phyloP scores from a whole-genome alignment of 768 basidiomycete genomes.

The Vararia minispora region DNA sequence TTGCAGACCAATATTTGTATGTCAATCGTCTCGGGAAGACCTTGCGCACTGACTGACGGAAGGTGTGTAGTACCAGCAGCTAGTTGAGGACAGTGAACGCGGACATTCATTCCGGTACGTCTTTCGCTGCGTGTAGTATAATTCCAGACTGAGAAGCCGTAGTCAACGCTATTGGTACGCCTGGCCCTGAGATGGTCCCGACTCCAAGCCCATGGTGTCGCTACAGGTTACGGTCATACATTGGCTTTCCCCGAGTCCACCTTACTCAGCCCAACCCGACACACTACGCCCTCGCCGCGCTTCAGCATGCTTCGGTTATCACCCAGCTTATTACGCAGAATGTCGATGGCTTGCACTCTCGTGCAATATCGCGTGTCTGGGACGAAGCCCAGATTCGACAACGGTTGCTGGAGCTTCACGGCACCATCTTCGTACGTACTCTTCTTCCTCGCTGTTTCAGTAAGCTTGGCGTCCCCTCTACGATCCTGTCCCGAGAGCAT shows the following conservation, averaged over 20 bases:
- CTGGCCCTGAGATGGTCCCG: conserved; percentile 9
- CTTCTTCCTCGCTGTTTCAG: background rate
- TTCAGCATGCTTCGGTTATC: conserved; percentile 58
- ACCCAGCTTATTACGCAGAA: conserved; percentile 72
- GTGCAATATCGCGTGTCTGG: conserved; percentile 46
- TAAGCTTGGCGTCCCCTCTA: background rate
- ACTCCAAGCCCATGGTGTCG: background rate
- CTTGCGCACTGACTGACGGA: conserved; percentile 10
- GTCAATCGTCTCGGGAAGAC: background rate
- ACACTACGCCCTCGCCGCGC: conserved; percentile 77
- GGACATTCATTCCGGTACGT: conserved; percentile 64
- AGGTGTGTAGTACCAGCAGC: conserved; percentile 55
- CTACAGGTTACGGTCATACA: conserved; percentile 53
- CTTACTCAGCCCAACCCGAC: conserved; percentile 79
- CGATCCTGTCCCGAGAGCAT: too few relatives aligned
- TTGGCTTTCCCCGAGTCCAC: conserved; percentile 84
- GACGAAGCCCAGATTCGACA: conserved; percentile 23
- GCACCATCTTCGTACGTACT: conserved; percentile 62
- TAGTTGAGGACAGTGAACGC: conserved; percentile 57
- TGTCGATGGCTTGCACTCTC: conserved; percentile 91
- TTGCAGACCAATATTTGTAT: conserved; percentile 17
- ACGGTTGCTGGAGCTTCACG: conserved; percentile 76
- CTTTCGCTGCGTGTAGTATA: background rate
- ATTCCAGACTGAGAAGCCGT: background rate
- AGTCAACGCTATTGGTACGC: conserved; percentile 80